Base-by-base conservation (phyloP, 352 stramenopile species). In the Phytopythium sindhum region DNA sequence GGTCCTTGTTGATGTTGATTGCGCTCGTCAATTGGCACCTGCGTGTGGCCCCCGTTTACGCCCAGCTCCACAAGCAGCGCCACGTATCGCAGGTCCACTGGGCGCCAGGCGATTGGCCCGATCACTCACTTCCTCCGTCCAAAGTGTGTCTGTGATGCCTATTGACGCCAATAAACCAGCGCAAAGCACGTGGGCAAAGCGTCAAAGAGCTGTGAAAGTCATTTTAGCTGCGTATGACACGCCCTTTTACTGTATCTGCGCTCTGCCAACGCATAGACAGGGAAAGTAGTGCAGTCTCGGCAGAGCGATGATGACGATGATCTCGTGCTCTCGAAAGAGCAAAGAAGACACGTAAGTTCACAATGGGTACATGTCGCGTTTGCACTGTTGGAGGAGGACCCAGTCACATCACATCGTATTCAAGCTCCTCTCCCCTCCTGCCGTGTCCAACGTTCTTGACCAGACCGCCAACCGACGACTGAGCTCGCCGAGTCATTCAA, bases 11-110 rank as follows among this genome's bases (percentile, higher is more conserved):
- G 44, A 57, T 35, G 51, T 28, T 57, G 51, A 57, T 57, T 57
- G 51, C 51, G 51, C 28, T 39, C 51, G 5, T 26, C 44, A 29
- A 8, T 17, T 9, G 29, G 51, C 19, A 23, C 26, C 35, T 41
- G 28, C 15, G 28, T 15, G 23, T 31, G 12, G 6, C 21, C 51
- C 28, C 51, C 51, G 51, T 39, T 57, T 57, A 57, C 51, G 51
- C 31, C 51, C 51, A 19, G 14, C 31, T 29, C 28, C 28, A 26
- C 47, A 21, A 54, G 50, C 50, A 21, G 9, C 33, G 5, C 28
- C 17, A 57, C 51, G 51, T 57, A 57, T 57, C 51, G 51, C 51
- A 57, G 51, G 51, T 29, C 51, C 51, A 42, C 50, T 35, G 50
- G 26, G 50, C 50, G 28, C 2, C 26, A 19, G 50, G 26, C 23